Base-by-base conservation (phyloP, 495 filamentous ascomycete genomes). In the Lophiotrema nucula region DNA sequence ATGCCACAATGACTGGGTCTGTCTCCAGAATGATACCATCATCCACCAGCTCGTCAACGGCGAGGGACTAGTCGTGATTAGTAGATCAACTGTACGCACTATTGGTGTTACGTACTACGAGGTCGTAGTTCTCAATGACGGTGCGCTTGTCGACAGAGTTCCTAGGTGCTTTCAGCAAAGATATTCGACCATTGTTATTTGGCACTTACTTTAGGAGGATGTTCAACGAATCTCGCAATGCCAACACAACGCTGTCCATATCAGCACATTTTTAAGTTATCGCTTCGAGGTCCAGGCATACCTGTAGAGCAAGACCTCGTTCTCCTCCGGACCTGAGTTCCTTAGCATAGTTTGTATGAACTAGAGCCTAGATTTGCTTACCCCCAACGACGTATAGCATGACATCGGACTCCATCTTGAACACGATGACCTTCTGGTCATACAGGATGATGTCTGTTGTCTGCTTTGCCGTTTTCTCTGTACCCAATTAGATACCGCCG, bases 21-120 rank as follows among this genome's bases (percentile, higher is more conserved):
- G 91, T 96, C 76, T 99, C 93, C 12, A 99, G 80, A 60, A 97
- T 91, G 61, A 99, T 91, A 26, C 93, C 93, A 63, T 97, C 93
- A 72, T 97, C 93, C 26, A 95, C 85, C 52, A 96, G 89, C 72
- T 99, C 93, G 72, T 99, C 93, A 52, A 97, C 88, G 39, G 92
- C 88, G 19, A 99, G 79, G 19, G 90, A 87, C 53, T 96, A 88
- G 8, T 86, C 19, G 3, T 26, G 43, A 64, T 56, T 59, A 60
- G 28, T n/a, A n/a, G n/a, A n/a, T n/a, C n/a, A n/a, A 23, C 15
- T 33, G 6, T 10, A 33, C 2, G 19, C 3, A 2, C 3, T 49
- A 41, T 16, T 6, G 31, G 10, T 3, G 19, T 56, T 67, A 70
- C 71, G 53, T 70, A 67, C 53, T 58, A 62, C 61, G 51, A 71